Evolutionary conservation across 345 rosid species (phyloP).

Genomic region (Populus simonii): DNA sequence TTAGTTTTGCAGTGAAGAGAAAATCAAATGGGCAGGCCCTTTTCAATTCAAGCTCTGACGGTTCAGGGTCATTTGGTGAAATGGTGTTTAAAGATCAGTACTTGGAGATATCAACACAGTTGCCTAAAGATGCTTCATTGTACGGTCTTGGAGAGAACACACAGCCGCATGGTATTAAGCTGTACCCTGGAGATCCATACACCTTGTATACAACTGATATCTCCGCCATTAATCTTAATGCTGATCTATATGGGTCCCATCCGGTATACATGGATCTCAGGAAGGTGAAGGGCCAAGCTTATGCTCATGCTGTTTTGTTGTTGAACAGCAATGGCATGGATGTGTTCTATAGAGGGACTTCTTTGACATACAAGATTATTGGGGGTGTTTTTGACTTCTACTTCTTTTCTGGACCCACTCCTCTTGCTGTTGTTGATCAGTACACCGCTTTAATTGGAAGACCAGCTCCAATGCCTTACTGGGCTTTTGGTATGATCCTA

Average conservation of each 20-base stretch:
- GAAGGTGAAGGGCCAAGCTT: constrained; percentile 57
- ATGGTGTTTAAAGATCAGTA: constrained; percentile 95
- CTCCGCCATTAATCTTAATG: constrained; percentile 78
- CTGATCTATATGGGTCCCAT: constrained; percentile 90
- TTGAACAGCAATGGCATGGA: constrained; percentile 98
- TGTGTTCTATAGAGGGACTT: constrained; percentile 73
- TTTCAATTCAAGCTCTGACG: constrained; percentile 63
- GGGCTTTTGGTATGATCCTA: constrained; percentile 73
- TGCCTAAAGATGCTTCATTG: constrained; percentile 79
- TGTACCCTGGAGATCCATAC: constrained; percentile 88
- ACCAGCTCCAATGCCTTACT: constrained; percentile 99
- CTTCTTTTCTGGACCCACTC: constrained; percentile 81
- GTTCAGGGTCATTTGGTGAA: constrained; percentile 47
- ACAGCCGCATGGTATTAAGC: constrained; percentile 88
- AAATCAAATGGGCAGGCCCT: constrained; percentile 72
- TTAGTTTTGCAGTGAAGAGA: constrained; percentile 81
- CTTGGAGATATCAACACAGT: constrained; percentile 80
- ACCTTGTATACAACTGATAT: constrained; percentile 81
- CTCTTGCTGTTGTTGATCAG: constrained; percentile 77
- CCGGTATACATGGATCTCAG: constrained; percentile 97
- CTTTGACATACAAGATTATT: constrained; percentile 82
- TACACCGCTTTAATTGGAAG: constrained; percentile 78
- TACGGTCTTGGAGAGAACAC: constrained; percentile 94
- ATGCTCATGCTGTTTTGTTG: constrained; percentile 74
- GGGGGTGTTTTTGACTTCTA: constrained; percentile 94